Percentiles rank a stretch among this genome's conserved stretches.
These are phyloP conservation scores for Chimonanthus salicifolius DNA, from an alignment of 164 flowering plant species.

Conservation along the genomic window DNA sequence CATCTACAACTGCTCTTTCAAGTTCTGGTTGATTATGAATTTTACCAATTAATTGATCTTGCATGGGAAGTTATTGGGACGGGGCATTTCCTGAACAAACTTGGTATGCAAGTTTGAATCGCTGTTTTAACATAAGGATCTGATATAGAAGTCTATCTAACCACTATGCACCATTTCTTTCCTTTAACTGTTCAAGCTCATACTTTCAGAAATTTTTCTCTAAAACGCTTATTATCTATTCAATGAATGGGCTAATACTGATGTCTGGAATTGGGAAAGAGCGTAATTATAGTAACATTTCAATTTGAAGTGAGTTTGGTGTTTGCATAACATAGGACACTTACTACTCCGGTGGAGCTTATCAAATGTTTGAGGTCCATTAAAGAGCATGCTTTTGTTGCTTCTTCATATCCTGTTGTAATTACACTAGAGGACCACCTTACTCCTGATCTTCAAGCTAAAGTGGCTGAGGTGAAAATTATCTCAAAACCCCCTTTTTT, in stretches of 20 bases:
- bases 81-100: background rate
- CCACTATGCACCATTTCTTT: background rate
- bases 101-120: background rate
- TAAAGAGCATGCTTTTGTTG: conserved; percentile 52
- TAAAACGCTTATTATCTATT: no score
- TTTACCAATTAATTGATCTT: no score
- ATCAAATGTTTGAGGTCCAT: conserved; percentile 66
- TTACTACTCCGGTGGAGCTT: conserved; percentile 60
- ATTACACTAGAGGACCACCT: conserved; percentile 78
- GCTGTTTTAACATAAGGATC: background rate
- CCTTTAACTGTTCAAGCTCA: no score
- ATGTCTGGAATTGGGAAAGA: background rate
- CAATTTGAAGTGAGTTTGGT: conserved; percentile 2
- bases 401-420: conserved; percentile 59
- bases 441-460: conserved; percentile 62
- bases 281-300: background rate
- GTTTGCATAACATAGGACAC: conserved; percentile 39
- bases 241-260: background rate
- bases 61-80: background rate
- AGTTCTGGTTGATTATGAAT: no score
- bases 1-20: no score
- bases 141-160: background rate
- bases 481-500: background rate
- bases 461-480: conserved; percentile 62
- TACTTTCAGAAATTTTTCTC: background rate